Conservation (phyloP, 2,329 filamentous ascomycete species). For the Xylaria sp. region DNA sequence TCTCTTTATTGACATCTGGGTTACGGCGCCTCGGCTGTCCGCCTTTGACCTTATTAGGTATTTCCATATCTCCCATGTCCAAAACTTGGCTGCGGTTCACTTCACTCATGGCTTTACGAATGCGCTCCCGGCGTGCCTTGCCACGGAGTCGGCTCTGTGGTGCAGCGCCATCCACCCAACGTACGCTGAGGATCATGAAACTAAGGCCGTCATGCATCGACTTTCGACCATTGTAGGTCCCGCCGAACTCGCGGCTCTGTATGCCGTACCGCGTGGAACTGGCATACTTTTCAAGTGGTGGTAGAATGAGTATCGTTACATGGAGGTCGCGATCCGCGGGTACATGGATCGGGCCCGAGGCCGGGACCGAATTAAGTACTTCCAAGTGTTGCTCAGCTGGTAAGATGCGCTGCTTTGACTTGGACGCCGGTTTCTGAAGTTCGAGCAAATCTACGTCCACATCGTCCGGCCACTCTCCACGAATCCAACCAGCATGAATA, state of each 20-base stretch:
- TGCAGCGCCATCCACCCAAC: constrained; percentile 83
- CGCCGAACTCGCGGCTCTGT: constrained; percentile 81
- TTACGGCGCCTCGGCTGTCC: constrained; percentile 42
- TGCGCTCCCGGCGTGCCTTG: constrained; percentile 66
- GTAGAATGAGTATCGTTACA: constrained; percentile 86
- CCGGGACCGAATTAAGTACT: constrained; percentile 65
- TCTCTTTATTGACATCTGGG: constrained; percentile 60
- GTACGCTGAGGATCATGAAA: constrained; percentile 82
- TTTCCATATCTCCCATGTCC: constrained; percentile 47
- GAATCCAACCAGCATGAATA: constrained; percentile 92
- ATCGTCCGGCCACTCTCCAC: constrained; percentile 85
- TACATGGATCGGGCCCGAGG: constrained; percentile 70
- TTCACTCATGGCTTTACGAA: constrained; percentile 66
- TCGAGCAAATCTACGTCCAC: constrained; percentile 77
- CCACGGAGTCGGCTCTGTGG: constrained; percentile 67
- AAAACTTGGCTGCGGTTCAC: constrained; percentile 56
- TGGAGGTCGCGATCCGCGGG: constrained; percentile 82
- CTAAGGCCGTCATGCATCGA: constrained; percentile 84
- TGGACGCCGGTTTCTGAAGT: constrained; percentile 56
- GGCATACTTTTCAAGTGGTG: constrained; percentile 79
- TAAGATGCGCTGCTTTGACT: constrained; percentile 48
- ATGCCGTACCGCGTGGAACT: constrained; percentile 83
- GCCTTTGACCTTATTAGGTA: constrained; percentile 39
- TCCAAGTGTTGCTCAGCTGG: constrained; percentile 52
- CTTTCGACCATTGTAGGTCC: constrained; percentile 56